phyloP scores from a whole-genome alignment of 2,329 filamentous ascomycete species.

The Aureobasidium subglaciale region DNA sequence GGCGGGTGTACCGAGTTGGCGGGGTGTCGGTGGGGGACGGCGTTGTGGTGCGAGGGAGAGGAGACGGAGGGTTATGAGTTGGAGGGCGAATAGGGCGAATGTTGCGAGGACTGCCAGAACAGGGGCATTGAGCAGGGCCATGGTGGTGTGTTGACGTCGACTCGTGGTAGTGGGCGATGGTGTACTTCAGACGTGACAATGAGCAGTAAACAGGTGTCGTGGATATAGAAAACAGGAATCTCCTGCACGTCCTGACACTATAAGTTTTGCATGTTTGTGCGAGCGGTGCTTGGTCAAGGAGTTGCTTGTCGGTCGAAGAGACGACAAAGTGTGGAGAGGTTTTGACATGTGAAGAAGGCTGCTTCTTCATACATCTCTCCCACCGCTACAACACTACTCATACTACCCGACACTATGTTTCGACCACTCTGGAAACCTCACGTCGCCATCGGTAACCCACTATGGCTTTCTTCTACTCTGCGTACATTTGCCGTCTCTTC shows the following conservation, averaged over 20 bases:
- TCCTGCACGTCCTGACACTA: background rate
- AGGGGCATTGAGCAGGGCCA: background rate
- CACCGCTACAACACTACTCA: too few species aligned
- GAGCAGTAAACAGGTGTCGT: too few species aligned
- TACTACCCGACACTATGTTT: too few species aligned
- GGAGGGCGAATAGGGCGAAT: conserved; percentile 28
- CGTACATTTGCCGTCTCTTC: too few species aligned
- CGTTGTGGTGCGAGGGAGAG: conserved; percentile 32
- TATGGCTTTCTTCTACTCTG: too few species aligned
- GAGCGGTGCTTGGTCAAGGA: background rate
- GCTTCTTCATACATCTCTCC: background rate
- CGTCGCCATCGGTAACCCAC: too few species aligned
- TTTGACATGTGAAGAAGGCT: background rate
- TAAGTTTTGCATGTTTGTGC: background rate
- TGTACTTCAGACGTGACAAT: background rate
- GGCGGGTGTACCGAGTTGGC: conserved; percentile 32
- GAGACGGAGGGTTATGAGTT: conserved; percentile 32
- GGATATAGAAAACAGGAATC: background rate
- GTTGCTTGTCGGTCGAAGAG: background rate
- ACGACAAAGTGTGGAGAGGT: background rate
- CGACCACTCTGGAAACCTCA: too few species aligned
- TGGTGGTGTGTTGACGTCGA: background rate
- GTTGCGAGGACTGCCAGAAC: conserved; percentile 27
- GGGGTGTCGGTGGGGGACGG: conserved; percentile 21
- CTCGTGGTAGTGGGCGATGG: background rate